Evolutionary conservation across 1,139 yeast genomes (phyloP).

Genomic region (Yamadazyma pseudoaaseri): DNA sequence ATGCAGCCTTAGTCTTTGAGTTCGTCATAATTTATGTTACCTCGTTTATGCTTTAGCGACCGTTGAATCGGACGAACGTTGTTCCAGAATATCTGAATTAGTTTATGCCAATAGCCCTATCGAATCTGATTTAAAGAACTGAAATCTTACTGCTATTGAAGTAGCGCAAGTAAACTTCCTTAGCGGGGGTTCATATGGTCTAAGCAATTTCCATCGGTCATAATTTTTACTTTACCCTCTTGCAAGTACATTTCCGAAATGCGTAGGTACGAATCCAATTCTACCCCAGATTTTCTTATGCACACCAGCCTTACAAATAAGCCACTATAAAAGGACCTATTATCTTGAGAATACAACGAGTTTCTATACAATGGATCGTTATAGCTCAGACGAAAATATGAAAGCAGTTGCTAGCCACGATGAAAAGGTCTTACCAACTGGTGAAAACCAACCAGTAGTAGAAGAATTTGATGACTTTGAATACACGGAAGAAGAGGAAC

Average conservation of each 20-base stretch:
- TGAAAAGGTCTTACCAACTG: not conserved
- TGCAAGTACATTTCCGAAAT: not conserved
- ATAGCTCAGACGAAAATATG: constrained; percentile 1
- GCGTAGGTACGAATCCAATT: not conserved
- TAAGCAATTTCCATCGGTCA: too few relatives aligned
- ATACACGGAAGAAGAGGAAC: constrained; percentile 10
- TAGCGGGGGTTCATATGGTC: too few relatives aligned
- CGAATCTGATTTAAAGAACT: too few relatives aligned
- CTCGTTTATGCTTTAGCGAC: too few relatives aligned
- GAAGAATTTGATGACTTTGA: constrained; percentile 5
- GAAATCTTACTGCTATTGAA: too few relatives aligned
- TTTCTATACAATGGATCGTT: not conserved
- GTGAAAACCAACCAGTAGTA: not conserved
- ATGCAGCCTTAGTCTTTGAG: too few relatives aligned
- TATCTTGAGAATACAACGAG: not conserved
- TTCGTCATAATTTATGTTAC: too few relatives aligned
- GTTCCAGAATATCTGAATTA: too few relatives aligned
- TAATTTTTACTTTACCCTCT: too few relatives aligned
- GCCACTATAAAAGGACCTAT: not conserved
- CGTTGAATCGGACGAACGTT: too few relatives aligned
- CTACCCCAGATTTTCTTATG: not conserved
- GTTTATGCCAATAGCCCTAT: too few relatives aligned
- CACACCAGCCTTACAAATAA: not conserved
- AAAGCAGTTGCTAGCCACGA: not conserved
- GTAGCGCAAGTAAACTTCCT: too few relatives aligned